Conservation (phyloP, 73 alveolate genomes). For the Paramecium sexaurelia region DNA sequence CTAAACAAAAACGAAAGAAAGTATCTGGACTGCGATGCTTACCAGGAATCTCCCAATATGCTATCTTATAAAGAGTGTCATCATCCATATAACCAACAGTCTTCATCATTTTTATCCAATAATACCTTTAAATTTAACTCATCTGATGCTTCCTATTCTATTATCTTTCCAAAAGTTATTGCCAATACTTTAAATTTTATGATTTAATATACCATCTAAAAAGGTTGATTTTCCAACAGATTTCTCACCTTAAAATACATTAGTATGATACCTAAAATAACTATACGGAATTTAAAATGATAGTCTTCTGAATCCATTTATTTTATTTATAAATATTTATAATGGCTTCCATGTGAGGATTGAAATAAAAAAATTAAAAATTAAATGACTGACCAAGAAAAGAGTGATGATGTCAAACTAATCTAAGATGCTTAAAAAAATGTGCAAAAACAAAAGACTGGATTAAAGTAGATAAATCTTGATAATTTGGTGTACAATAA, state of each 20-base stretch:
- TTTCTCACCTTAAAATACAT: conserved; percentile 82
- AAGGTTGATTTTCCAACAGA: conserved; percentile 97
- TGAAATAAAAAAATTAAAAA: conserved; percentile 22
- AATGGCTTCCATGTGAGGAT: background rate
- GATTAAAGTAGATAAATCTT: conserved; percentile 34
- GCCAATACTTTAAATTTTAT: conserved; percentile 94
- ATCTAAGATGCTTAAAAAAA: background rate
- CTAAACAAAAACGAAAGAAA: conserved; percentile 92
- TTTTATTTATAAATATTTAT: background rate
- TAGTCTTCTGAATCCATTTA: conserved; percentile 84
- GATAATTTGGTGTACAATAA: conserved; percentile 53
- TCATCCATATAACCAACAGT: conserved; percentile 85
- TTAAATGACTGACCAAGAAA: conserved; percentile 50
- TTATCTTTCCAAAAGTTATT: conserved; percentile 90
- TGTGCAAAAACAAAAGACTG: conserved; percentile 18
- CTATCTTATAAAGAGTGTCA: conserved; percentile 81
- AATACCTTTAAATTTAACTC: conserved; percentile 87
- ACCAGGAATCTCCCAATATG: conserved; percentile 99
- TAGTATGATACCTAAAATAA: conserved; percentile 67
- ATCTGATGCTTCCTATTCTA: conserved; percentile 91
- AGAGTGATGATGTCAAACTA: background rate
- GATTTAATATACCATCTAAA: conserved; percentile 95
- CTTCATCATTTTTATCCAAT: background rate
- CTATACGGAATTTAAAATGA: conserved; percentile 87
- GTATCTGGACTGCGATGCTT: conserved; percentile 94